These are phyloP conservation scores for Heritiera fomes DNA, from an alignment of 345 rosid species.

Conservation along the genomic window DNA sequence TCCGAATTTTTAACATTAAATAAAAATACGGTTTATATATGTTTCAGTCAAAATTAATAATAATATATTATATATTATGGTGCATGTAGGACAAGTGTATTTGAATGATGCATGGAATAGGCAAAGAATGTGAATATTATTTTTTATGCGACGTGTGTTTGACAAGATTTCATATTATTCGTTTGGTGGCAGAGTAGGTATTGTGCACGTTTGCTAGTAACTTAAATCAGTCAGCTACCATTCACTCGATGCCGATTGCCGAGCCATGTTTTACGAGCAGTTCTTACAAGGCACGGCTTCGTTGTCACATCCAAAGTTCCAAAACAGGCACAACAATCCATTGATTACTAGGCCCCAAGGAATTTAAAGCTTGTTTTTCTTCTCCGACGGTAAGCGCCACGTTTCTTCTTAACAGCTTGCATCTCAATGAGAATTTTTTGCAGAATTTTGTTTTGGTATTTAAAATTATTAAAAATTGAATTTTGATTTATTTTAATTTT, in stretches of 20 bases:
- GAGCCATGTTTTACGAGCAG: neutral
- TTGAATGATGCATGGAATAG: neutral
- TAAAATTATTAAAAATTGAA: no score
- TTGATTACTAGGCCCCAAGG: neutral
- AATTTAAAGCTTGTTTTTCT: neutral
- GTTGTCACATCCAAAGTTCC: neutral
- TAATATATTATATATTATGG: no score
- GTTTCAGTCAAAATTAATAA: no score
- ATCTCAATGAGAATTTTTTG: no score
- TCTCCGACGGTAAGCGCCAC: neutral
- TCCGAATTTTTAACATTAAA: no score
- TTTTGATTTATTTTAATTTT: no score
- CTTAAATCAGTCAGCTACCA: neutral
- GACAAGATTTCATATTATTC: neutral
- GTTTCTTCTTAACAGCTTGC: neutral
- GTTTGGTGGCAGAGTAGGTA: neutral
- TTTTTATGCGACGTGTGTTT: neutral
- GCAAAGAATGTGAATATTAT: neutral
- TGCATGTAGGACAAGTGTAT: no score
- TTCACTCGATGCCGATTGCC: neutral
- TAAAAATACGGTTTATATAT: no score
- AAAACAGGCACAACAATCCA: neutral
- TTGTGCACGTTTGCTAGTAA: neutral
- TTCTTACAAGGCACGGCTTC: neutral
- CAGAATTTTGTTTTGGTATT: no score